Conservation (phyloP, 2,329 filamentous ascomycete genomes). For the Botrytis pseudocinerea region DNA sequence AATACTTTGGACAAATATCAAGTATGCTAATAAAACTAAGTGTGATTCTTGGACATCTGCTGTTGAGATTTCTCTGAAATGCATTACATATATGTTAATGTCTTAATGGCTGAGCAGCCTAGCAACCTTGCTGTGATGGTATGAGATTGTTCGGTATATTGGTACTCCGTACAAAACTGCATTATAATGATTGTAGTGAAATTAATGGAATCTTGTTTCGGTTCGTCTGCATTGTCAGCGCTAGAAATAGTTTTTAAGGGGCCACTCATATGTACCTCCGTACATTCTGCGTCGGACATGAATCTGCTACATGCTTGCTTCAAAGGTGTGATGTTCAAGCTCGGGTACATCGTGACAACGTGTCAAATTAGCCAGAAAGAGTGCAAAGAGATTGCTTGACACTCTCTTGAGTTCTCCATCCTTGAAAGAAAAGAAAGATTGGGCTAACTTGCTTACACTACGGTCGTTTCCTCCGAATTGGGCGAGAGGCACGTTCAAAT, state of each 20-base stretch:
- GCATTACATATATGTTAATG: not conserved
- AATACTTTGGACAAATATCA: slow-evolving; percentile 1
- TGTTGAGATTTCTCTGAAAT: not conserved
- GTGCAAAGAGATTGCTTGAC: not conserved
- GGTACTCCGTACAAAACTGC: not conserved
- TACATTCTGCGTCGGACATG: not conserved
- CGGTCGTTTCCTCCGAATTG: slow-evolving; percentile 12
- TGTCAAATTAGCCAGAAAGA: slow-evolving; percentile 9
- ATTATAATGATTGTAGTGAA: not conserved
- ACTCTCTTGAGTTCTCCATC: not conserved
- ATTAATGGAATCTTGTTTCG: not conserved
- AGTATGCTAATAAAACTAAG: not conserved
- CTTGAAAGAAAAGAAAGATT: not conserved
- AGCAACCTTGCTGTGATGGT: not conserved
- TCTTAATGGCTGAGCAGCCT: slow-evolving; percentile 5
- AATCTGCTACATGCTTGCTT: not conserved
- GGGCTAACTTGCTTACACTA: slow-evolving; percentile 1
- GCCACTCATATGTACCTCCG: not conserved
- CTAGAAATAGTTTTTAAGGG: slow-evolving; percentile 3
- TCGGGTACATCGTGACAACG: slow-evolving; percentile 3
- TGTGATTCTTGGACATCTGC: not conserved
- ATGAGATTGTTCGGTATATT: not conserved
- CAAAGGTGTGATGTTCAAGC: not conserved
- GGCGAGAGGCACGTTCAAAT: slow-evolving; percentile 12
- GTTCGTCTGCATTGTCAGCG: slow-evolving; percentile 1